These are phyloP conservation scores for Wickerhamomyces subpelliculosus DNA, from an alignment of 805 yeast species.

Conservation along the genomic window DNA sequence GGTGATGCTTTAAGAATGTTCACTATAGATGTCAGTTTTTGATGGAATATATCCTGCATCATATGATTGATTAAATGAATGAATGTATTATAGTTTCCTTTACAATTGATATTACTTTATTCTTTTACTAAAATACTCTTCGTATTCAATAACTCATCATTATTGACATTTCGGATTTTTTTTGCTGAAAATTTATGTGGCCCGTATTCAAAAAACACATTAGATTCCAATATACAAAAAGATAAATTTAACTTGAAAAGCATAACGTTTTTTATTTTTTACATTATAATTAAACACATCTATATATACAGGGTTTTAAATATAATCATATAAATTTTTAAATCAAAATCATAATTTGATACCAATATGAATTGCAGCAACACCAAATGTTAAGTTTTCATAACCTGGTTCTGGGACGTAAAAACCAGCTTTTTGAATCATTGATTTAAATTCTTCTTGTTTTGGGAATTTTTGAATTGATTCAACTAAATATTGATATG, in stretches of 20 bases:
- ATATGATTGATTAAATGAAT: conserved; percentile 6
- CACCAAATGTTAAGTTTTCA: conserved; percentile 90
- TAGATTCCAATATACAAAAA: no score
- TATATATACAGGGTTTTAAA: background rate
- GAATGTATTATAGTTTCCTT: background rate
- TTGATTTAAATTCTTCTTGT: conserved; percentile 82
- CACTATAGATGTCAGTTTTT: conserved; percentile 13
- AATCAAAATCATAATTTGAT: conserved; percentile 64
- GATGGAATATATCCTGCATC: conserved; percentile 20
- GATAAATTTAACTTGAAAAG: no score
- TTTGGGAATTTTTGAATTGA: conserved; percentile 87
- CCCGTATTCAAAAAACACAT: no score
- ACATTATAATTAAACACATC: background rate
- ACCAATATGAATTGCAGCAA: conserved; percentile 94
- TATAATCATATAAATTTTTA: no score
- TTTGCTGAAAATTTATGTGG: no score
- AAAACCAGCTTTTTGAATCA: conserved; percentile 95
- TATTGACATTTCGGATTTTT: no score
- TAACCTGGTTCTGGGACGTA: conserved; percentile 86
- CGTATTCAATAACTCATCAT: no score
- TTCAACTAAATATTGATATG: conserved; percentile 94
- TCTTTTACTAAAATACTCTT: background rate
- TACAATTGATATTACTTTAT: background rate
- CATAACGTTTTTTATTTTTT: no score
- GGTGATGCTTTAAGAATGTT: conserved; percentile 15